Percentiles rank a stretch among this genome's conserved stretches.
phyloP scores from a whole-genome alignment of 208 protist genomes.

The Leishmania arabica region DNA sequence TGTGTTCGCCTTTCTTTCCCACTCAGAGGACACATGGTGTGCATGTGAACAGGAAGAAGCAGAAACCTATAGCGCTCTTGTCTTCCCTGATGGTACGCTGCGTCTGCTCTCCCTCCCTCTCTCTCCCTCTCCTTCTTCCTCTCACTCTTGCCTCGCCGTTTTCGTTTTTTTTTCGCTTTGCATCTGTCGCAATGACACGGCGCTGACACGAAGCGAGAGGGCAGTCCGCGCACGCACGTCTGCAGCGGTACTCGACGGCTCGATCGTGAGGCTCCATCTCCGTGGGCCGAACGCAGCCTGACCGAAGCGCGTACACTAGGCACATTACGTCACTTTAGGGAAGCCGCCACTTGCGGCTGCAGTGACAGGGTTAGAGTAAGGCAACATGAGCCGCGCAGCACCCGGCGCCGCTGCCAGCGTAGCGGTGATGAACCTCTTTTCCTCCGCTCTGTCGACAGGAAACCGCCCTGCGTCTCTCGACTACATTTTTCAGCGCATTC shows the following conservation, averaged over 20 bases:
- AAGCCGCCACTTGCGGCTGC: not conserved
- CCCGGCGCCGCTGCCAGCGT: not conserved
- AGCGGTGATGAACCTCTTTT: conserved; percentile 21
- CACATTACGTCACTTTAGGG: not conserved
- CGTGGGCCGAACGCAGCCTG: not conserved
- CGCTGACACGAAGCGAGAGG: not conserved
- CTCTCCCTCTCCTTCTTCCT: not conserved
- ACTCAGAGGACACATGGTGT: not conserved
- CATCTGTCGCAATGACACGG: not conserved
- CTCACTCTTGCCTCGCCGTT: not conserved
- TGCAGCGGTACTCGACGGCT: not conserved
- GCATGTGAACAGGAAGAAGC: not conserved
- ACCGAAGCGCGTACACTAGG: not conserved
- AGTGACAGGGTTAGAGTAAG: not conserved
- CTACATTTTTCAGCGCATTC: conserved; percentile 64
- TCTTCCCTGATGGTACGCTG: not conserved
- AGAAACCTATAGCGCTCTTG: not conserved
- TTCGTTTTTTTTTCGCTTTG: not conserved
- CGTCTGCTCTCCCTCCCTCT: not conserved
- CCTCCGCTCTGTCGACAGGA: conserved; percentile 15
- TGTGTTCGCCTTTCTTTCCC: not conserved
- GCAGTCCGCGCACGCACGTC: not conserved
- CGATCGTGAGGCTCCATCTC: not conserved
- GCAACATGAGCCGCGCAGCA: conserved; percentile 18
- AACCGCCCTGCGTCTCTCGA: conserved; percentile 31